A percentile compares a stretch with the other conserved stretches of the same genome.
phyloP scores from a whole-genome alignment of 768 basidiomycete genomes.

The Amanita jacksonii region DNA sequence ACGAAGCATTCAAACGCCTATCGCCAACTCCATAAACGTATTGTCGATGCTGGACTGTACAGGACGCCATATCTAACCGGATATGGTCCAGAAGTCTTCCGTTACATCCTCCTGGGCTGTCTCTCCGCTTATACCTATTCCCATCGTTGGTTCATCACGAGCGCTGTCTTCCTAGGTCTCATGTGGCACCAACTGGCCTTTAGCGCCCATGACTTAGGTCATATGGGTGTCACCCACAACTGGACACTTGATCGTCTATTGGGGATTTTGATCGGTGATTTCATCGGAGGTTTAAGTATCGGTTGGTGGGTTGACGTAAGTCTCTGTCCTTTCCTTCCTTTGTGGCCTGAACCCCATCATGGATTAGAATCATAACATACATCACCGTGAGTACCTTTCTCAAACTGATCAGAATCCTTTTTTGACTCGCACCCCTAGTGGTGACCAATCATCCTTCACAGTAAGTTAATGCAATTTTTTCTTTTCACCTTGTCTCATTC shows the following conservation, averaged over 20 bases:
- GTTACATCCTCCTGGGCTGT: slow-evolving; percentile 60
- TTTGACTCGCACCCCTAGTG: slow-evolving; percentile 38
- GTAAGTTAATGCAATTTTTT: slow-evolving; percentile 31
- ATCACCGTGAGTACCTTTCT: slow-evolving; percentile 67
- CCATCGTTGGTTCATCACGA: slow-evolving; percentile 56
- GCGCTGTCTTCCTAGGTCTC: slow-evolving; percentile 76
- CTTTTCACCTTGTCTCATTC: neutral
- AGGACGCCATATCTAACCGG: slow-evolving; percentile 74
- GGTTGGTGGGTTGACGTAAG: slow-evolving; percentile 98
- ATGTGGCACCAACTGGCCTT: slow-evolving; percentile 96
- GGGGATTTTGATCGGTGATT: slow-evolving; percentile 74
- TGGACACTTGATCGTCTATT: slow-evolving; percentile 76
- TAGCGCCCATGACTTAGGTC: slow-evolving; percentile 88
- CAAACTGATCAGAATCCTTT: slow-evolving; percentile 6
- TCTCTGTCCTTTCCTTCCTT: slow-evolving; percentile 14
- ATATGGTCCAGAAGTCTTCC: slow-evolving; percentile 81
- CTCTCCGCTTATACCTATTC: slow-evolving; percentile 54
- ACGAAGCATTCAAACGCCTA: slow-evolving; percentile 68
- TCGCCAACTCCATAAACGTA: slow-evolving; percentile 62
- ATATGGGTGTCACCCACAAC: slow-evolving; percentile 86
- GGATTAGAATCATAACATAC: slow-evolving; percentile 82
- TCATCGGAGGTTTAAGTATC: slow-evolving; percentile 85
- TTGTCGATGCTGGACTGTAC: slow-evolving; percentile 79
- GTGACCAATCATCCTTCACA: slow-evolving; percentile 98
- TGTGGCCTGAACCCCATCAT: neutral